Conservation (phyloP, 2,329 filamentous ascomycete genomes). For the Stagonosporopsis chrysanthemi region DNA sequence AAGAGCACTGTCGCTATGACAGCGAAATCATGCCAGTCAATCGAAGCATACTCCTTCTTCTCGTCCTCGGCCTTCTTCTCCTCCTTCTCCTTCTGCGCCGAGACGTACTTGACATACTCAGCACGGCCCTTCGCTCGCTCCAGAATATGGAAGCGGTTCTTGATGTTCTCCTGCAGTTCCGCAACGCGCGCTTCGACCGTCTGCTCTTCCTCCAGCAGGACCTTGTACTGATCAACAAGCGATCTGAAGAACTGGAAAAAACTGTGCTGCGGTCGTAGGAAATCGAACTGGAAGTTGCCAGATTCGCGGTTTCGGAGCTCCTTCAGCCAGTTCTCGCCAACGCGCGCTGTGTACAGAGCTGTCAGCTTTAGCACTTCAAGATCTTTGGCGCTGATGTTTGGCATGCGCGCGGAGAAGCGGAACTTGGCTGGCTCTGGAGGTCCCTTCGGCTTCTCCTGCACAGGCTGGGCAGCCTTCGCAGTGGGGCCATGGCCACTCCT, state of each 20-base stretch:
- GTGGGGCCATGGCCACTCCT: conserved; percentile 78
- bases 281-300: conserved; percentile 94
- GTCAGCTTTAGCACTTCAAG: conserved; percentile 77
- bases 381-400: conserved; percentile 95
- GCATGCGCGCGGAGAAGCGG: conserved; percentile 94
- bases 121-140: conserved; percentile 83
- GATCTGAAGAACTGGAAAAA: conserved; percentile 95
- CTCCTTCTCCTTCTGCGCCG: conserved; percentile 84
- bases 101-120: conserved; percentile 85
- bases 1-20: conserved; percentile 96
- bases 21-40: conserved; percentile 98
- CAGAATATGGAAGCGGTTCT: conserved; percentile 81
- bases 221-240: conserved; percentile 91
- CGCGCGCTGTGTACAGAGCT: conserved; percentile 90
- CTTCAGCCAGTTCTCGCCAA: conserved; percentile 91
- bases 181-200: conserved; percentile 75
- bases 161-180: conserved; percentile 75
- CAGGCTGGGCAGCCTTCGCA: conserved; percentile 24
- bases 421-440: conserved; percentile 87
- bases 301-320: conserved; percentile 86
- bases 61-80: conserved; percentile 88
- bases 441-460: conserved; percentile 74
- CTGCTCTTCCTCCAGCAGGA: conserved; percentile 75
- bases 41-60: conserved; percentile 77
- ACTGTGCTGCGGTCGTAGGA: conserved; percentile 92